These are phyloP conservation scores for Peterozyma toletana DNA, from an alignment of 805 yeast genomes.

Conservation along the genomic window DNA sequence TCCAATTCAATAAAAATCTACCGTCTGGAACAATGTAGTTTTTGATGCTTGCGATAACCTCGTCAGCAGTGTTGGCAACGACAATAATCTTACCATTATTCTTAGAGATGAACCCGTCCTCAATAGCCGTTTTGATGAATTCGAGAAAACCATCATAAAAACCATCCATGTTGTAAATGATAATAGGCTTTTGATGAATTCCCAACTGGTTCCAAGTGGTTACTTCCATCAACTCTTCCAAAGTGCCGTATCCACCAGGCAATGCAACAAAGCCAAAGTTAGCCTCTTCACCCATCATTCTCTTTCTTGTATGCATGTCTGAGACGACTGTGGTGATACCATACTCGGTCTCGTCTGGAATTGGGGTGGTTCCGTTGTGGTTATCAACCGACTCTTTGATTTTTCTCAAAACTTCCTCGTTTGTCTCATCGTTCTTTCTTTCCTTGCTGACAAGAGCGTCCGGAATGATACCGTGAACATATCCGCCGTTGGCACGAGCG, in stretches of 20 bases:
- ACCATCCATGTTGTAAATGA: constrained; percentile 71
- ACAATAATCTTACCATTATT: constrained; percentile 62
- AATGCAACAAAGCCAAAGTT: constrained; percentile 72
- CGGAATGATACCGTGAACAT: constrained; percentile 85
- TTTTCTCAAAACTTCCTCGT: constrained; percentile 37
- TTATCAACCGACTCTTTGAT: constrained; percentile 47
- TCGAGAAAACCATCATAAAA: constrained; percentile 65
- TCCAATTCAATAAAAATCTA: constrained; percentile 69
- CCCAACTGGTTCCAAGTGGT: constrained; percentile 89
- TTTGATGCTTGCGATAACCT: constrained; percentile 56
- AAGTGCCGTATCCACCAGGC: constrained; percentile 90
- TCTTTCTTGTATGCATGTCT: constrained; percentile 88
- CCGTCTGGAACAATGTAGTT: constrained; percentile 64
- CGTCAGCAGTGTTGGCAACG: constrained; percentile 62
- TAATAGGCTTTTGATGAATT: constrained; percentile 76
- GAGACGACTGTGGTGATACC: constrained; percentile 77
- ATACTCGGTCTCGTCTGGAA: constrained; percentile 51
- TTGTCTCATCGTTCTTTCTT: constrained; percentile 33
- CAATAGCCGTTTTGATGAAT: constrained; percentile 54
- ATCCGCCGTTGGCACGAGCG: constrained; percentile 49
- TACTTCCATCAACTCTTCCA: constrained; percentile 85
- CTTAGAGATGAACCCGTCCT: constrained; percentile 59
- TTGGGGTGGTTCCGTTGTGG: constrained; percentile 61
- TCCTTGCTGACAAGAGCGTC: constrained; percentile 72
- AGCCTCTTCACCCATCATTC: constrained; percentile 81